These are phyloP conservation scores for Xerocomellus amylosporus DNA, from an alignment of 768 basidiomycete species.

Conservation along the genomic window DNA sequence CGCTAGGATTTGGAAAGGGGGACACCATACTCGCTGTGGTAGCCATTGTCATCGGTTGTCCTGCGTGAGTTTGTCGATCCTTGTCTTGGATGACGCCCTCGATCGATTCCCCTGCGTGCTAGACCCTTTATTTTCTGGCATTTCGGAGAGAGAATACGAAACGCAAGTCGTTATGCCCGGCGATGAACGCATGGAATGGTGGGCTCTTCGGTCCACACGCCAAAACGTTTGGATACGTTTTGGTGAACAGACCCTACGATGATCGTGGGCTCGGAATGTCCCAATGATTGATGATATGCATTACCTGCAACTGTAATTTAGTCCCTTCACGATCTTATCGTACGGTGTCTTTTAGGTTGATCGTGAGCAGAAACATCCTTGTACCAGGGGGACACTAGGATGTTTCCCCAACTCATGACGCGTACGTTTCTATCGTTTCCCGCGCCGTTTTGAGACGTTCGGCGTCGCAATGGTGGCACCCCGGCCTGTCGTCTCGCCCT, in stretches of 20 bases:
- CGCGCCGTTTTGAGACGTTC: no score
- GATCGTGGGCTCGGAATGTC: not conserved
- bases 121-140: conserved; percentile 45
- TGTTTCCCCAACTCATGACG: no score
- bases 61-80: conserved; percentile 35
- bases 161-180: conserved; percentile 41
- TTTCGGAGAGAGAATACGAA: conserved; percentile 49
- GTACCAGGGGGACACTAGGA: no score
- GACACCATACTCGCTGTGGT: conserved; percentile 59
- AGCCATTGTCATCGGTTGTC: conserved; percentile 60
- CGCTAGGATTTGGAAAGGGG: conserved; percentile 68
- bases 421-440: no score
- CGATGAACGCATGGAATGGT: not conserved
- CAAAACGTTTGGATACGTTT: not conserved
- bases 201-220: not conserved
- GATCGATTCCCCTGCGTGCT: conserved; percentile 35
- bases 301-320: not conserved
- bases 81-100: not conserved
- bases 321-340: not conserved
- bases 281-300: not conserved
- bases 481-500: no score
- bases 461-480: no score
- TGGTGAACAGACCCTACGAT: not conserved
- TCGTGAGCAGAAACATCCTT: no score
- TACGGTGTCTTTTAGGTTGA: no score